Percentiles rank a stretch among this genome's conserved stretches.
Conservation (phyloP, 176 grass and related monocot species). For the Avena insularis region DNA sequence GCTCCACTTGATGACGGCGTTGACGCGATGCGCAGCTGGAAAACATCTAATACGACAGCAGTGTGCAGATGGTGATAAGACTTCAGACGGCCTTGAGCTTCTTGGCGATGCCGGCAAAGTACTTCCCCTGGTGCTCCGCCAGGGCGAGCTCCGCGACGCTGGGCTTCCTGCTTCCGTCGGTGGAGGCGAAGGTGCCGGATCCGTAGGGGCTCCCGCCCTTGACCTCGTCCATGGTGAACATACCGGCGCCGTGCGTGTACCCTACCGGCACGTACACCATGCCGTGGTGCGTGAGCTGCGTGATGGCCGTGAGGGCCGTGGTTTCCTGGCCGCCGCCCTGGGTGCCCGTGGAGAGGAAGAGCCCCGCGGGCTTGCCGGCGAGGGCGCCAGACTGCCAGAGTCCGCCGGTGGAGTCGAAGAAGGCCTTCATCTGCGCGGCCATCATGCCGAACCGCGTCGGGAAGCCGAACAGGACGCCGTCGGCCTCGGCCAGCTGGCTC, state of each 20-base stretch:
- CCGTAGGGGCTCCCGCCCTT: constrained; percentile 61
- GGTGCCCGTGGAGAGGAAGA: constrained; percentile 81
- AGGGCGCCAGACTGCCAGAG: constrained; percentile 61
- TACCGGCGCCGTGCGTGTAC: constrained; percentile 43
- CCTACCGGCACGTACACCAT: constrained; percentile 62
- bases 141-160: constrained; percentile 40
- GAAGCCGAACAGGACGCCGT: constrained; percentile 58
- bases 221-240: constrained; percentile 40
- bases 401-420: constrained; percentile 59
- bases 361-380: constrained; percentile 71
- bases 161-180: constrained; percentile 15
- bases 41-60: background rate
- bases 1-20: background rate
- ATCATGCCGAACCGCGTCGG: constrained; percentile 64
- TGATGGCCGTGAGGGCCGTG: constrained; percentile 62
- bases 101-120: constrained; percentile 55
- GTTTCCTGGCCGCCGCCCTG: constrained; percentile 90
- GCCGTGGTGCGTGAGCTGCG: constrained; percentile 65
- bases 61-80: background rate
- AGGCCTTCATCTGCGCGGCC: constrained; percentile 64
- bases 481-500: constrained; percentile 5
- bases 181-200: constrained; percentile 33
- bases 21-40: background rate
- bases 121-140: constrained; percentile 50
- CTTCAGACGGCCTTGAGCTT: constrained; percentile 52